Evolutionary conservation across 2,329 filamentous ascomycete species (phyloP), one percentile per base, ranked within the genome.

Genomic region (Colletotrichum theobromicola): DNA sequence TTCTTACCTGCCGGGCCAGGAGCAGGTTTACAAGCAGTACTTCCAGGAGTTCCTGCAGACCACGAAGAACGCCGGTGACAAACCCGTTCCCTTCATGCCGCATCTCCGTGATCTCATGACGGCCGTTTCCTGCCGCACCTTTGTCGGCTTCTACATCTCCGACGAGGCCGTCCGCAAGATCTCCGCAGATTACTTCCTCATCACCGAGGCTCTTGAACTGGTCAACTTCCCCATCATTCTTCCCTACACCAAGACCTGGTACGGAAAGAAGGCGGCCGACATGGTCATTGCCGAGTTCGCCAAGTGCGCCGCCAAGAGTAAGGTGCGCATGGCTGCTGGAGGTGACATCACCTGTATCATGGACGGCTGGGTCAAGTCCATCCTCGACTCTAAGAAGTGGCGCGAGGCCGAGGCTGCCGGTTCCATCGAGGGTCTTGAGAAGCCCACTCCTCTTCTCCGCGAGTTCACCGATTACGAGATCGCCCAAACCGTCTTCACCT

Each of bases 151-250:
- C 87, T 98, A 98, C 87, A 96, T 98, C 84, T 93, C 93, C 60
- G 94, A 98, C 74, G 94, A 95, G 83, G 92, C 94, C 63, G 93
- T 98, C 81, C 96, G 97, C 90, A 96, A 94, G 88, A 97, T 98
- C 77, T 94, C 96, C 76, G 94, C 98, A 84, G 96, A 98, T 86
- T 99, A 98, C 87, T 98, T 98, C 86, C 91, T 96, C 77, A 98
- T 98, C 82, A 98, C 97, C 16, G 96, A 94, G 72, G 97, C 97
- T 26, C 91, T 98, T 78, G 97, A 99, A 85, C 91, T 98, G 61
- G 97, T 99, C 88, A 98, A 98, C 88, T 98, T 98, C 88, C 96
- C 97, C 74, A 94, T 98, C 85, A 98, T 98, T 82, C 86, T 98
- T 53, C 96, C 96, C 50, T 98, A 91, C 88, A 98, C 96, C 82